phyloP scores from a whole-genome alignment of 148 eudicot species.

The Vaccinium myrtillus region DNA sequence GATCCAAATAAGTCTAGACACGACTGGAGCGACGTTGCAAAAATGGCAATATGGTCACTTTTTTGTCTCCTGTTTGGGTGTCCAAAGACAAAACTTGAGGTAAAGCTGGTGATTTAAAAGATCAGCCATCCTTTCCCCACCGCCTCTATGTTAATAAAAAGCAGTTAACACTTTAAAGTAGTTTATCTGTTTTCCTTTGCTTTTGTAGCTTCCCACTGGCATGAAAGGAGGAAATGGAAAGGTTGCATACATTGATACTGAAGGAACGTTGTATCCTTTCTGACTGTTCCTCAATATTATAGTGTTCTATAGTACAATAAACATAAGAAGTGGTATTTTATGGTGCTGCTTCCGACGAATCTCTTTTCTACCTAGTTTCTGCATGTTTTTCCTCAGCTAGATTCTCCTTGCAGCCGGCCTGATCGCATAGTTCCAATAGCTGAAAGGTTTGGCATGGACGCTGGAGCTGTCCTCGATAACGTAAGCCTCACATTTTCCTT shows the following conservation, averaged over 20 bases:
- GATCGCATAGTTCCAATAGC: slow-evolving; percentile 96
- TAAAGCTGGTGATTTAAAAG: background rate
- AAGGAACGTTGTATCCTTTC: slow-evolving; percentile 97
- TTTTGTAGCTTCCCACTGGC: slow-evolving; percentile 76
- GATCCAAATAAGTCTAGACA: background rate
- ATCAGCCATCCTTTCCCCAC: background rate
- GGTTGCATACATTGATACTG: slow-evolving; percentile 95
- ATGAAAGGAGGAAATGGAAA: slow-evolving; percentile 96
- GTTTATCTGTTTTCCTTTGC: background rate
- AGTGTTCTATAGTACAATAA: background rate
- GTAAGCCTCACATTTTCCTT: slow-evolving; percentile 33
- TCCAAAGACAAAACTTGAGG: too few species aligned
- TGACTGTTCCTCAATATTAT: background rate
- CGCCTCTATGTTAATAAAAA: background rate
- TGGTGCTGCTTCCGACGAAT: background rate
- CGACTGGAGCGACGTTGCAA: too few species aligned
- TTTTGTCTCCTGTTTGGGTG: background rate
- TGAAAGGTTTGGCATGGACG: slow-evolving; percentile 97
- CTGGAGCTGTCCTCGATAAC: slow-evolving; percentile 94
- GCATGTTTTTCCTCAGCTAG: slow-evolving; percentile 29
- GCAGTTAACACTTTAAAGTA: background rate
- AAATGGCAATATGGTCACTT: too few species aligned
- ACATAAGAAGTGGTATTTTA: background rate
- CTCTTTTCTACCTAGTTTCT: background rate
- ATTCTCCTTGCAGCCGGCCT: slow-evolving; percentile 64